These are phyloP conservation scores for Ascochyta fabae DNA, from an alignment of 2,329 filamentous ascomycete species.

Conservation along the genomic window DNA sequence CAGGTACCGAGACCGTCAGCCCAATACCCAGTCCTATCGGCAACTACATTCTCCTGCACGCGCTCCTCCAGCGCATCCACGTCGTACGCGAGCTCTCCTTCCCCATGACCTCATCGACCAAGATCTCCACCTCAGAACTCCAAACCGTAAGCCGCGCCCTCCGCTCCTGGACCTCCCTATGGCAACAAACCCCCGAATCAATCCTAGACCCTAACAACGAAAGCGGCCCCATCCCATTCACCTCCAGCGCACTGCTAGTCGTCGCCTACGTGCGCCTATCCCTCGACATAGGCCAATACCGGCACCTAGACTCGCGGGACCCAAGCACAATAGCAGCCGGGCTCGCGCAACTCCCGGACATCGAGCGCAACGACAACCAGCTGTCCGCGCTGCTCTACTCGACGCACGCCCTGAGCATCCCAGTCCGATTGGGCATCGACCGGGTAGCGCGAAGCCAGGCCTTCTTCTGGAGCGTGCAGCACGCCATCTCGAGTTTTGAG, in stretches of 20 bases:
- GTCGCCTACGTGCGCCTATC: slow-evolving; percentile 58
- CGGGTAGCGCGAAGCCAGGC: slow-evolving; percentile 62
- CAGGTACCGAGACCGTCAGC: slow-evolving; percentile 25
- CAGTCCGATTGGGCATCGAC: slow-evolving; percentile 62
- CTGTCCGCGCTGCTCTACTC: slow-evolving; percentile 60
- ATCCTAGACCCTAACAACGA: slow-evolving; percentile 47
- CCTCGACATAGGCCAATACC: slow-evolving; percentile 54
- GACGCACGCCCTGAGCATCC: slow-evolving; percentile 62
- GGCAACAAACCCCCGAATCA: slow-evolving; percentile 45
- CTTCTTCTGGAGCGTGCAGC: slow-evolving; percentile 65
- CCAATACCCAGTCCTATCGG: slow-evolving; percentile 41
- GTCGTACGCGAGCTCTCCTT: slow-evolving; percentile 38
- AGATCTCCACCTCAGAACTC: slow-evolving; percentile 29
- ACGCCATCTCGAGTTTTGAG: slow-evolving; percentile 62
- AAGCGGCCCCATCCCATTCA: slow-evolving; percentile 49
- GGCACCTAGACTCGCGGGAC: slow-evolving; percentile 55
- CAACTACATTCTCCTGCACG: slow-evolving; percentile 42
- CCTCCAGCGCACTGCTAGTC: slow-evolving; percentile 55
- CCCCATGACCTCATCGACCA: slow-evolving; percentile 25
- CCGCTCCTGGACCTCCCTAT: slow-evolving; percentile 44
- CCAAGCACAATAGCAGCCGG: slow-evolving; percentile 51
- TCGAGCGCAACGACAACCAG: slow-evolving; percentile 58
- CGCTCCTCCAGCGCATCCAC: slow-evolving; percentile 38
- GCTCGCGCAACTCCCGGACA: slow-evolving; percentile 47
- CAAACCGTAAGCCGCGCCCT: slow-evolving; percentile 37